These are phyloP conservation scores for Calocera cornea DNA, from an alignment of 768 basidiomycete species.

Conservation along the genomic window DNA sequence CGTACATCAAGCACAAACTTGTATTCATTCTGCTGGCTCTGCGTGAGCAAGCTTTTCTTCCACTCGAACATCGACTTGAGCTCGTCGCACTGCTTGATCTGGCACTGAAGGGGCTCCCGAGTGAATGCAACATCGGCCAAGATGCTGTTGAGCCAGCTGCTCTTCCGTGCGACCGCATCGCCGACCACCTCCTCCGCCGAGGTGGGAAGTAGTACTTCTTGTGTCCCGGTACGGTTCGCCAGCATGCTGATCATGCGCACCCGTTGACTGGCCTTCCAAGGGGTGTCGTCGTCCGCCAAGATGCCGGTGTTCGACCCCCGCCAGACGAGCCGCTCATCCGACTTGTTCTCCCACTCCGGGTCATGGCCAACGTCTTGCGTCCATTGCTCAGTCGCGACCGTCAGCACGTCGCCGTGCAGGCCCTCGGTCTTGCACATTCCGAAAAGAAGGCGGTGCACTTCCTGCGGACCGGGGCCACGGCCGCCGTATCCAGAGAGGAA, in stretches of 20 bases:
- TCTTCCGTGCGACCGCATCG: not conserved
- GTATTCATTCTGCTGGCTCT: conserved; percentile 20
- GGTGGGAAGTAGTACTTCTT: not conserved
- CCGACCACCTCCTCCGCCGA: not conserved
- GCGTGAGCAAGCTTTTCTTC: conserved; percentile 14
- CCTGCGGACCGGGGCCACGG: conserved; percentile 8
- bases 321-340: conserved; percentile 28
- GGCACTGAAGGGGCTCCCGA: conserved; percentile 22
- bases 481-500: conserved; percentile 5
- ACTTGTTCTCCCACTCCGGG: conserved; percentile 27
- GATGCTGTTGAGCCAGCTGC: conserved; percentile 14
- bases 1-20: conserved; percentile 25
- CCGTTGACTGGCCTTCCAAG: conserved; percentile 21
- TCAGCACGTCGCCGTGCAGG: conserved; percentile 18
- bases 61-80: conserved; percentile 16
- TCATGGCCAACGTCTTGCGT: conserved; percentile 20
- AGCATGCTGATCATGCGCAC: conserved; percentile 12
- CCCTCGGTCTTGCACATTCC: conserved; percentile 8
- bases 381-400: conserved; percentile 14
- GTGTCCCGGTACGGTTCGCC: not conserved
- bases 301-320: conserved; percentile 30
- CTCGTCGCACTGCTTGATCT: conserved; percentile 12
- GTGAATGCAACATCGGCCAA: conserved; percentile 23
- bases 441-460: conserved; percentile 6
- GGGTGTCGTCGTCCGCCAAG: conserved; percentile 14